These are phyloP conservation scores for Solanum appendiculatum DNA, from an alignment of 257 asterid species.

Conservation along the genomic window DNA sequence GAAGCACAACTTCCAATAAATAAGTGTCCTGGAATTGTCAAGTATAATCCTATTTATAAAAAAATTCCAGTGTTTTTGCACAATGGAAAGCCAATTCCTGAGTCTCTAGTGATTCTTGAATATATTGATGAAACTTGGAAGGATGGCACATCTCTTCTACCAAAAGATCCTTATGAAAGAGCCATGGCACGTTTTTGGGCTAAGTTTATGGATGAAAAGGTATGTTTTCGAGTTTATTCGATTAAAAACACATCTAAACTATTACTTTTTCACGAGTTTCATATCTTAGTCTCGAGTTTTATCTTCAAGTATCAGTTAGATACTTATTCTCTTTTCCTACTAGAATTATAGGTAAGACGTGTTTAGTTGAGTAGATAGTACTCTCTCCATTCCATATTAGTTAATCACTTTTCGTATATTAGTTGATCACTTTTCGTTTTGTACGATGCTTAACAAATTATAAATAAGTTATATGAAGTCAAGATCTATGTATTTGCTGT, in stretches of 20 bases:
- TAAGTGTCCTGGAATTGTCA: conserved; percentile 28
- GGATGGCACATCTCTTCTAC: conserved; percentile 21
- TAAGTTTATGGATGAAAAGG: conserved; percentile 42
- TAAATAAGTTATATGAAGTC: background rate
- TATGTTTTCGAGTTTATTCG: background rate
- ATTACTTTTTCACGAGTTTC: no score
- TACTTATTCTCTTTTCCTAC: accelerated
- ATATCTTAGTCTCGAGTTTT: no score
- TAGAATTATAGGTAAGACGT: background rate
- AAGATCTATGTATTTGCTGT: background rate
- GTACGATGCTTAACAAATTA: no score
- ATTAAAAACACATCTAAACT: no score
- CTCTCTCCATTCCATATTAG: no score
- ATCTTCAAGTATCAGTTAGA: no score
- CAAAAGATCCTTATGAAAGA: conserved; percentile 28
- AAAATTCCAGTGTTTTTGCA: conserved; percentile 35
- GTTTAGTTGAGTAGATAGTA: background rate
- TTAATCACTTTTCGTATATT: no score
- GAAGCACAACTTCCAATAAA: conserved; percentile 16
- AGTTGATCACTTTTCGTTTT: no score
- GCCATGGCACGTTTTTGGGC: conserved; percentile 48
- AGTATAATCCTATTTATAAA: conserved; percentile 35
- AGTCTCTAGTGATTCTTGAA: conserved; percentile 37
- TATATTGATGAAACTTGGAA: conserved; percentile 43
- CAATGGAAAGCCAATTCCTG: conserved; percentile 32